These are phyloP conservation scores for Coprinellus micaceus DNA, from an alignment of 768 basidiomycete species.

Conservation along the genomic window DNA sequence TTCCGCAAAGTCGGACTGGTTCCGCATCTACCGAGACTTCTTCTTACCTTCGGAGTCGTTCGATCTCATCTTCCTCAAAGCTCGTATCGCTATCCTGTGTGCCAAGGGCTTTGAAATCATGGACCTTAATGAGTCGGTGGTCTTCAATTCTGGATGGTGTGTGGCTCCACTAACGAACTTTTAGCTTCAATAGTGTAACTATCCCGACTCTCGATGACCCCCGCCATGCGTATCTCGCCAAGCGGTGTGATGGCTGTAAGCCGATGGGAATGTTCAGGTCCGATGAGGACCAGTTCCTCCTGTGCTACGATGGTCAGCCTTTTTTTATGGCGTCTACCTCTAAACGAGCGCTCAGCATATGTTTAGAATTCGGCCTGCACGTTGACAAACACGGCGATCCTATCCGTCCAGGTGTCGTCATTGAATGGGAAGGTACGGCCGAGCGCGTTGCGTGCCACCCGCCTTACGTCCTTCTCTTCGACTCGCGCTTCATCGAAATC, in stretches of 20 bases:
- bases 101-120: conserved; percentile 97
- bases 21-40: conserved; percentile 86
- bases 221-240: conserved; percentile 65
- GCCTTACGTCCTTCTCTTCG: conserved; percentile 85
- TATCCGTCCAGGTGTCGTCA: conserved; percentile 60
- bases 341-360: not conserved
- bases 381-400: conserved; percentile 92
- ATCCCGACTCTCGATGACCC: conserved; percentile 74
- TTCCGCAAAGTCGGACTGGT: conserved; percentile 73
- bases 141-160: too few species aligned
- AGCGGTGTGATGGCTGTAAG: conserved; percentile 74
- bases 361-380: conserved; percentile 82
- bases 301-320: conserved; percentile 79
- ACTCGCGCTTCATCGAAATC: conserved; percentile 87
- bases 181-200: conserved; percentile 81
- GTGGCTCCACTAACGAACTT: too few species aligned
- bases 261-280: conserved; percentile 90
- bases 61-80: conserved; percentile 86
- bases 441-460: conserved; percentile 87
- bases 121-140: conserved; percentile 93
- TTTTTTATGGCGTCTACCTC: not conserved
- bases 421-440: conserved; percentile 94
- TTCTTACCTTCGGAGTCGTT: conserved; percentile 82
- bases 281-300: conserved; percentile 81
- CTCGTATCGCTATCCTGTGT: conserved; percentile 87